Conservation (phyloP, 2,329 filamentous ascomycete genomes). For the Cadophora gregata region DNA sequence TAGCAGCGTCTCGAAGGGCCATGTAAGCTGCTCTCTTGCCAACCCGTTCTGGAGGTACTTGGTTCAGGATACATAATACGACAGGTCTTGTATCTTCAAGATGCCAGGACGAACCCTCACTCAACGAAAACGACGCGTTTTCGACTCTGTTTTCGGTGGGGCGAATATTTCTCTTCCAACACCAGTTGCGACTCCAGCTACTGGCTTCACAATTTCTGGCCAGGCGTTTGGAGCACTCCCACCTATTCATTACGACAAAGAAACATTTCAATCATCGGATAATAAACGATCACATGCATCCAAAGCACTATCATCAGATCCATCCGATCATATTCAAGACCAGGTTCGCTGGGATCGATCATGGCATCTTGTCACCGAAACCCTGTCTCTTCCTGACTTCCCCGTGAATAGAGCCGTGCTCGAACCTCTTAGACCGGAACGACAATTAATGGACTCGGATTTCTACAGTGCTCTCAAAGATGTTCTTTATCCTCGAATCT, state of each 20-base stretch:
- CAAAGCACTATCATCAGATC: slow-evolving; percentile 15
- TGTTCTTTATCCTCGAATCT: slow-evolving; percentile 54
- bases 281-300: slow-evolving; percentile 14
- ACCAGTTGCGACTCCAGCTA: slow-evolving; percentile 38
- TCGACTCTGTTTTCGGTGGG: slow-evolving; percentile 42
- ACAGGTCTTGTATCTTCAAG: not conserved
- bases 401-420: slow-evolving; percentile 52
- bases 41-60: not conserved
- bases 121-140: slow-evolving; percentile 40
- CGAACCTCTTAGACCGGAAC: slow-evolving; percentile 30
- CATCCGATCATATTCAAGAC: slow-evolving; percentile 37
- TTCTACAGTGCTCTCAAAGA: slow-evolving; percentile 61
- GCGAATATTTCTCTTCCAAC: slow-evolving; percentile 40
- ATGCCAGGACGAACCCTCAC: slow-evolving; percentile 26
- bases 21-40: not conserved
- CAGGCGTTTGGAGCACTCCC: slow-evolving; percentile 38
- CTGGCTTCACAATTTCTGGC: slow-evolving; percentile 35
- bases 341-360: slow-evolving; percentile 65
- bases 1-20: not conserved
- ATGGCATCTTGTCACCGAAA: slow-evolving; percentile 66
- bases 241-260: slow-evolving; percentile 13
- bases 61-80: too few species aligned
- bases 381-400: slow-evolving; percentile 60
- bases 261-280: slow-evolving; percentile 14
- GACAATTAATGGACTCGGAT: slow-evolving; percentile 42